These are phyloP conservation scores for Raffaelea deltoideospora DNA, from an alignment of 2,329 filamentous ascomycete genomes.

Conservation along the genomic window DNA sequence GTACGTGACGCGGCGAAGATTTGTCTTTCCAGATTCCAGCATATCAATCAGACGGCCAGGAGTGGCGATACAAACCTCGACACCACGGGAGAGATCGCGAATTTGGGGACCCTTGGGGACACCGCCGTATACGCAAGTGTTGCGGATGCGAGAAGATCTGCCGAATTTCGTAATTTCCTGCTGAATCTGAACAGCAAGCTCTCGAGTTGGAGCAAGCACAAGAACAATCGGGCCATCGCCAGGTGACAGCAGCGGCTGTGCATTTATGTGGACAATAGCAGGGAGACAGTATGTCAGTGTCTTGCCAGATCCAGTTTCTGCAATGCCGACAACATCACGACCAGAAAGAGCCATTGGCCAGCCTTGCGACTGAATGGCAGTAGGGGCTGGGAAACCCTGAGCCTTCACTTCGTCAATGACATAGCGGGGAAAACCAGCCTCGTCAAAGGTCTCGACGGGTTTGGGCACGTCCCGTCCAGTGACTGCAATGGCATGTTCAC, in stretches of 20 bases:
- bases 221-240: slow-evolving; percentile 95
- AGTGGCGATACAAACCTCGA: slow-evolving; percentile 97
- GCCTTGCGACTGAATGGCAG: slow-evolving; percentile 92
- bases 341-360: slow-evolving; percentile 99
- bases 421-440: slow-evolving; percentile 91
- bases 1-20: slow-evolving; percentile 94
- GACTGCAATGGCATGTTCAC: slow-evolving; percentile 70
- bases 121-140: slow-evolving; percentile 98
- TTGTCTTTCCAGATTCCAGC: slow-evolving; percentile 95
- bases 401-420: slow-evolving; percentile 98
- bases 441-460: slow-evolving; percentile 92
- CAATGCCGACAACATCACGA: slow-evolving; percentile 96
- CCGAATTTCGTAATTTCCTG: slow-evolving; percentile 98
- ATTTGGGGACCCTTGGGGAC: slow-evolving; percentile 97
- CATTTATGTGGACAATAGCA: slow-evolving; percentile 98
- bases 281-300: slow-evolving; percentile 96
- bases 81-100: slow-evolving; percentile 82
- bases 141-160: slow-evolving; percentile 92
- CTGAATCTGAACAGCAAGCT: slow-evolving; percentile 96
- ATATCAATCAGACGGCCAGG: slow-evolving; percentile 97
- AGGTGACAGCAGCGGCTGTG: slow-evolving; percentile 85
- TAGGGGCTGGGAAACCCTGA: slow-evolving; percentile 86
- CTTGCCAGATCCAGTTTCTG: slow-evolving; percentile 98
- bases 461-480: slow-evolving; percentile 71
- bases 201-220: slow-evolving; percentile 89